Evolutionary conservation across 352 stramenopile species (phyloP), one percentile per base, ranked within the genome.

Genomic region (Phytophthora cactorum): DNA sequence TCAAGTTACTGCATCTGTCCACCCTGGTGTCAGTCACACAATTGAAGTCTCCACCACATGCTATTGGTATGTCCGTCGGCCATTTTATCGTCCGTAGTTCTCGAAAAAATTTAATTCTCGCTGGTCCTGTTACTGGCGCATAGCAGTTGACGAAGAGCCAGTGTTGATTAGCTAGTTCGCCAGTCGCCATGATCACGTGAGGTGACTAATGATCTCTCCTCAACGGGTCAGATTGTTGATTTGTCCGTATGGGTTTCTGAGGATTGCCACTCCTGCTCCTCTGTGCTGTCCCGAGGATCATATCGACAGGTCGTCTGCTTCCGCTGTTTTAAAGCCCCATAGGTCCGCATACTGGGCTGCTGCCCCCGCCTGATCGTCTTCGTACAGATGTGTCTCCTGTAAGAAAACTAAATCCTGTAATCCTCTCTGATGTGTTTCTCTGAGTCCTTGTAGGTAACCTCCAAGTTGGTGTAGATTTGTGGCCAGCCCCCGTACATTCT

Each of bases 321-420:
- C 28, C 17, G 10, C 34, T 9, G 27, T 4, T 12, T 52, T 67
- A n/a, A 45, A 60, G 2, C 39, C 47, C 36, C 43, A 50, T 46
- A 53, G 22, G 0, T 22, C 43, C 5, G 49, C 36, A 29, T 52
- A 51, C 38, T 54, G 15, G 1, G 9, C 29, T 27, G 9, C 11
- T 14, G 17, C 59, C 9, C 5, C 12, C 14, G 15, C 15, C 3
- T 66, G 50, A 43, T 67, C 51, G 2, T 9, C 15, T n/a, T 44
- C 17, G 2, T 66, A 22, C 1, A 66, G 22, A 8, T 66, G 59
- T 9, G 50, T 66, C 11, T 66, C 50, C 9, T 66, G 41, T 15
- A 66, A 4, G 9, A 59, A 66, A 3, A 58, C n/a, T 0, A 59
- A 4, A 14, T 59, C 59, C 28, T 41, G 36, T 5, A n/a, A 3